Evolutionary conservation across 768 basidiomycete genomes (phyloP).

Genomic region (Fomitopsis serialis): DNA sequence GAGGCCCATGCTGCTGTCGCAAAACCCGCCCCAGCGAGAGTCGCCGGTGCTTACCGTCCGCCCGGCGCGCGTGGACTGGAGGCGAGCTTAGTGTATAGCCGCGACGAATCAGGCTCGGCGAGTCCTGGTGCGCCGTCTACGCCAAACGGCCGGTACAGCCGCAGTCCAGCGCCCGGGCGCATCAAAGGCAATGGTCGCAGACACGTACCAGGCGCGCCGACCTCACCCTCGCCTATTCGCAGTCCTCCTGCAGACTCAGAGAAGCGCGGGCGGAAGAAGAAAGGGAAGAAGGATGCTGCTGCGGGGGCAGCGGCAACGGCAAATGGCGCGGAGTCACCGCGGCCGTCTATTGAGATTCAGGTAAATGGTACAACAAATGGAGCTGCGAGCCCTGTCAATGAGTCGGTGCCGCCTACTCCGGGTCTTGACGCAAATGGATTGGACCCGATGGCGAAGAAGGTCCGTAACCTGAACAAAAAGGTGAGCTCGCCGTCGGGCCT

Average conservation of each 20-base stretch:
- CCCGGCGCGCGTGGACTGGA: conserved; percentile 88
- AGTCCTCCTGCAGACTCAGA: conserved; percentile 37
- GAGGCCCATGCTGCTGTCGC: conserved; percentile 39
- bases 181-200: conserved; percentile 38
- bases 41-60: conserved; percentile 87
- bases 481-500: conserved; percentile 24
- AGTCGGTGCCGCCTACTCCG: conserved; percentile 47
- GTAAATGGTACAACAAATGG: conserved; percentile 16
- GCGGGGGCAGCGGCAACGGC: conserved; percentile 24
- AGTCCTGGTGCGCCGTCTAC: conserved; percentile 56
- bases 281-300: conserved; percentile 39
- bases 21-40: conserved; percentile 55
- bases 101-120: conserved; percentile 61
- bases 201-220: conserved; percentile 69
- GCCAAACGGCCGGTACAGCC: conserved; percentile 54
- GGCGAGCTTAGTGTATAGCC: conserved; percentile 84
- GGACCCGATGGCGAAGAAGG: conserved; percentile 87
- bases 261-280: conserved; percentile 58
- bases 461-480: conserved; percentile 94
- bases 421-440: conserved; percentile 46
- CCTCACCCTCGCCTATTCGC: conserved; percentile 42
- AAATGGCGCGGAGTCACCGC: conserved; percentile 17
- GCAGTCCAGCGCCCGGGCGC: conserved; percentile 45
- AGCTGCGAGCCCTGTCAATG: conserved; percentile 14
- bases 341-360: conserved; percentile 33